Evolutionary conservation across 2,329 filamentous ascomycete species (phyloP), one percentile per base, ranked within the genome.

Genomic region (Colletotrichum sp.): DNA sequence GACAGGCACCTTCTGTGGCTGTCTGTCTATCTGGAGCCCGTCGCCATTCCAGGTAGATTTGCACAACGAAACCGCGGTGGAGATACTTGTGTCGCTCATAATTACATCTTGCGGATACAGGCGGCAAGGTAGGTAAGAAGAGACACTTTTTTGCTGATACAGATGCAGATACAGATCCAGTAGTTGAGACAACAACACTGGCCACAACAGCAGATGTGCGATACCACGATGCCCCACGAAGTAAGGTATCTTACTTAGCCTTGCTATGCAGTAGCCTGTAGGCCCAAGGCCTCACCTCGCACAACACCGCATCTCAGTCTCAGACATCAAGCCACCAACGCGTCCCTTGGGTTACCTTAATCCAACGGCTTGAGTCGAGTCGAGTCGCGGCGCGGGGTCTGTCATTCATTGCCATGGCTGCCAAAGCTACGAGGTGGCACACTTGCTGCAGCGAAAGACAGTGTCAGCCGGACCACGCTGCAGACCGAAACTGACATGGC

Each of bases 31-130:
- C 57, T 66, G 34, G 67, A 30, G 28, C 16, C n/a, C n/a, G n/a
- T 28, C 13, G 30, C 44, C 30, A 34, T 52, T 26, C 30, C 55
- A 73, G 10, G 70, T 69, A 59, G 63, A 76, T 76, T 65, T 52
- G 59, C 73, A 65, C 44, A 52, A 59, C 49, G 26, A 60, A 68
- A 68, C 73, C n/a, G 21, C 28, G 9, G 59, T 73, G 73, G 70
- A 60, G 44, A 34, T 73, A 59, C 71, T 30, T 36, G 1, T 55
- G 74, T 30, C 74, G 74, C 74, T 76, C 70, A 32, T 62, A 60
- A 73, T 74, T 68, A 69, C 59, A 52, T 30, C 39, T 66, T 28
- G 32, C 34, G 18, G 28, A 18, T 21, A 39, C 36, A 63, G 24
- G 24, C 26, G 8, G n/a, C 15, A 26, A 44, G 30, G 24, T 59